phyloP scores from a whole-genome alignment of 2,329 filamentous ascomycete genomes.

The Simplicillium sp. region DNA sequence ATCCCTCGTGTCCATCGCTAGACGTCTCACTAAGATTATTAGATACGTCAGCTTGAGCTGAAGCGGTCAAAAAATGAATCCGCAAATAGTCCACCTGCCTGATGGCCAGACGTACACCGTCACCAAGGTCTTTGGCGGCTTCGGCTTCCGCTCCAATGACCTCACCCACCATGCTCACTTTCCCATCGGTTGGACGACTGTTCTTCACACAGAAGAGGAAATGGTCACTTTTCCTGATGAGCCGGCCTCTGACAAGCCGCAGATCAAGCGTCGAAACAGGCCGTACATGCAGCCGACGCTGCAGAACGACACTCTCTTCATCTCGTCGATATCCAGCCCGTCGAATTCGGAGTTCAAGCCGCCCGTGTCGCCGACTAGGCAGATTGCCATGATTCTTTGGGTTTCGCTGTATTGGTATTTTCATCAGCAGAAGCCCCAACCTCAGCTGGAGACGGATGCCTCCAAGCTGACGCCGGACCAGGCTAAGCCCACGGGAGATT shows the following conservation, averaged over 20 bases:
- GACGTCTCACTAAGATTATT: too few relatives aligned
- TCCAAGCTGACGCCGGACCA: constrained; percentile 56
- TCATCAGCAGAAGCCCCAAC: constrained; percentile 68
- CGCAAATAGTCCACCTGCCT: constrained; percentile 58
- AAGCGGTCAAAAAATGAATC: constrained; percentile 8
- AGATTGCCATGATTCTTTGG: constrained; percentile 97
- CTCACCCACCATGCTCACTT: constrained; percentile 60
- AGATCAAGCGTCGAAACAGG: constrained; percentile 13
- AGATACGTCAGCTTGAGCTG: too few relatives aligned
- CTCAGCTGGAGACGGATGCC: constrained; percentile 50
- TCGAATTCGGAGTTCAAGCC: constrained; percentile 72
- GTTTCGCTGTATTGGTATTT: constrained; percentile 96
- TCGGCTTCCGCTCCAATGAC: constrained; percentile 80
- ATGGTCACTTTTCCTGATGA: constrained; percentile 1
- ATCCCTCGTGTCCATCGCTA: too few relatives aligned
- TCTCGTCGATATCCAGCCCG: constrained; percentile 83
- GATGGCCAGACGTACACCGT: constrained; percentile 80
- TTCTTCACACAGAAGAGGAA: constrained; percentile 60
- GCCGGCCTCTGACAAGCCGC: not conserved
- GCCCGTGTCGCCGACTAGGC: constrained; percentile 69
- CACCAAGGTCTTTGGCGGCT: constrained; percentile 83
- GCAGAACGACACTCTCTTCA: constrained; percentile 73
- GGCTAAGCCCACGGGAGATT: constrained; percentile 74
- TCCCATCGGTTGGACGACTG: constrained; percentile 83
- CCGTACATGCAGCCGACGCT: constrained; percentile 64